Evolutionary conservation across 768 basidiomycete genomes (phyloP).

Genomic region (Suillus variegatus): DNA sequence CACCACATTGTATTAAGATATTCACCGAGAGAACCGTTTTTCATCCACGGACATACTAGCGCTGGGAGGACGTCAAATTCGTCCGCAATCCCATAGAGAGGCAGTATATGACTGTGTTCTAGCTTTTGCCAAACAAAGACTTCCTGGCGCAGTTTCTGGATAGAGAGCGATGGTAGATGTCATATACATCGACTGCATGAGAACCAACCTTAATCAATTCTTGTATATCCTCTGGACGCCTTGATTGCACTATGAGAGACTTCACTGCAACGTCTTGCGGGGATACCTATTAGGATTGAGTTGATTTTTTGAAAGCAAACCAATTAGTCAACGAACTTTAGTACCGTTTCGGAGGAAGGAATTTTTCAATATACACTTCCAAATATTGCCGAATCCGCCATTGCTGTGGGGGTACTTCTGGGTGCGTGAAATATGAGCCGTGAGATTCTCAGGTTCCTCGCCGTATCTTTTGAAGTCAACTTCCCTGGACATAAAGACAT

Average conservation of each 20-base stretch:
- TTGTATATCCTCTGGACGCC: neutral
- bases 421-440: neutral
- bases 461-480: neutral
- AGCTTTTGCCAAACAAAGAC: conserved; percentile 22
- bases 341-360: neutral
- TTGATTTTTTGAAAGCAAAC: neutral
- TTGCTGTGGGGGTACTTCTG: neutral
- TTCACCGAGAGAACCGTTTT: conserved; percentile 21
- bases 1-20: conserved; percentile 11
- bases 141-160: conserved; percentile 21
- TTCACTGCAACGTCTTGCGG: neutral
- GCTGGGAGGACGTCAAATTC: conserved; percentile 20
- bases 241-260: neutral
- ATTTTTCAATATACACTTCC: neutral
- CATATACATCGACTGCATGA: neutral
- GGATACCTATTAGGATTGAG: neutral
- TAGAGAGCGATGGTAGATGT: neutral
- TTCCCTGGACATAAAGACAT: neutral
- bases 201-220: neutral
- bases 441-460: neutral
- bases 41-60: conserved; percentile 27
- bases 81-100: conserved; percentile 16
- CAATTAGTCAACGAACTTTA: neutral
- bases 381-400: neutral
- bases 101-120: conserved; percentile 19